Evolutionary conservation across 1,139 yeast species (phyloP), one percentile per base, ranked within the genome.

Genomic region (Hansenula lynferdii): DNA sequence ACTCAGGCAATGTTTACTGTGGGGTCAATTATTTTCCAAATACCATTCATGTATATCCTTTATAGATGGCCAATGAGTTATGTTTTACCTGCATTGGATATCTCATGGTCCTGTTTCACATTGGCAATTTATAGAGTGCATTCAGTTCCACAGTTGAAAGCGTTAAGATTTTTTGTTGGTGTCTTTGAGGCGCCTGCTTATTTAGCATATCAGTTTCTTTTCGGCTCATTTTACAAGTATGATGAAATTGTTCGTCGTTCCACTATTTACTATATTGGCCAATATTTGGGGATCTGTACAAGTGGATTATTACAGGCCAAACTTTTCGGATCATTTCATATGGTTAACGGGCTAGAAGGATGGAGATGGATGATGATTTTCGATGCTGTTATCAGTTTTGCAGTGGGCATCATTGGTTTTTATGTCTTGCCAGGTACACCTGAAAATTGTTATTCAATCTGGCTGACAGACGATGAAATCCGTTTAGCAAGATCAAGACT

Each of bases 291-390:
- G 8, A 61, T 74, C 18, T 58, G 79, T 51, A 75, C 85, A 6
- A 70, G 84, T 7, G 85, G 86, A 29, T 69, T 79, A 38, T 62
- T 82, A 27, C 80, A 81, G 36, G 75, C 81, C n/a, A 76, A 80
- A 10, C 72, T 79, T 36, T 74, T 65, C 50, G 58, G 70, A 33
- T 50, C 60, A 21, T 53, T 77, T 49, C 62, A 68, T 40, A 77
- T 75, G 24, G 58, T 57, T 8, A 57, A 58, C 39, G 82, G 85
- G 2, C 61, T 76, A 28, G 69, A 62, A 23, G 78, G 85, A 12
- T 82, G 89, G 89, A 71, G 80, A 61, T 81, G 89, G 87, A 75
- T 78, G 60, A 80, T 79, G 53, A 74, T 82, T 44, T 69, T 82
- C 44, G 87, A 82, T 57, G 84, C 82, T 12, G 59, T 77, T 36